Conservation (phyloP, 2,329 filamentous ascomycete genomes). For the Colletotrichum gigasporum region DNA sequence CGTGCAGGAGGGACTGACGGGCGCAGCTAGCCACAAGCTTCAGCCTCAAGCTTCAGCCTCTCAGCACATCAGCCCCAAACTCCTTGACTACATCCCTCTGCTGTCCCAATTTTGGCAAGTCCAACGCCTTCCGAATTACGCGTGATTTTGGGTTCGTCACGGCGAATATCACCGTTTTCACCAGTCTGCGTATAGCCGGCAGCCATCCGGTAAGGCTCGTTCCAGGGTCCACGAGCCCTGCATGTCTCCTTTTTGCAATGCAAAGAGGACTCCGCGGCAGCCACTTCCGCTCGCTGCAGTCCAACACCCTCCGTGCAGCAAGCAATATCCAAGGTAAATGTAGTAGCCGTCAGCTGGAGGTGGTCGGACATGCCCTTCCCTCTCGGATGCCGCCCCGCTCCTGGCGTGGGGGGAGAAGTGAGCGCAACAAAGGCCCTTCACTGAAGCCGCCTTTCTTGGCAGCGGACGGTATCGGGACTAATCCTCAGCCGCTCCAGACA, state of each 20-base stretch:
- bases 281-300: neutral
- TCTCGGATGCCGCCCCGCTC: neutral
- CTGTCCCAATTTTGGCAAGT: neutral
- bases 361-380: no score
- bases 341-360: neutral
- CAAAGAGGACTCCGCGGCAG: neutral
- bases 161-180: no score
- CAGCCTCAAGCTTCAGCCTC: neutral
- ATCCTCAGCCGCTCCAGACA: no score
- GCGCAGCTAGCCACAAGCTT: neutral
- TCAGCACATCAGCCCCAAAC: neutral
- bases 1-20: neutral
- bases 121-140: no score
- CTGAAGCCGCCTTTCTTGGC: neutral
- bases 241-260: neutral
- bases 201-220: neutral
- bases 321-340: neutral
- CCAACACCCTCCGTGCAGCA: neutral
- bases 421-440: neutral
- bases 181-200: no score
- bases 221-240: neutral
- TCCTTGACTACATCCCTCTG: no score
- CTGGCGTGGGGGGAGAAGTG: neutral
- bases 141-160: no score
- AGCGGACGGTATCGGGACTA: neutral